Evolutionary conservation across 169 alveolate genomes (phyloP).

Genomic region (Haemoproteus tartakovskyi): DNA sequence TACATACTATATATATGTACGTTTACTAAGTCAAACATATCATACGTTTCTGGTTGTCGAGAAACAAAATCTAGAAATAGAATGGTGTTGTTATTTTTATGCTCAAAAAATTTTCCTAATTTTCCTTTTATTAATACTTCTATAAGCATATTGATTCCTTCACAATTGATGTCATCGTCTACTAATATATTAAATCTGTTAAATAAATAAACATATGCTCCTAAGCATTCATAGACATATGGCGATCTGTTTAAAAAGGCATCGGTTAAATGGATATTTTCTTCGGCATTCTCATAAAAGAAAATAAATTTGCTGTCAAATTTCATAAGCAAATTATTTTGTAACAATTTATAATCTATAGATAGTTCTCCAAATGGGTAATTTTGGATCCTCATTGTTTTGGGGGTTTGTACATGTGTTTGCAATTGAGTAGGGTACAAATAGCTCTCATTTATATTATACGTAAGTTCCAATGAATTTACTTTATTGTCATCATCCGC

Average conservation of each 20-base stretch:
- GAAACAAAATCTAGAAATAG: slow-evolving; percentile 24
- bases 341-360: slow-evolving; percentile 4
- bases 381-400: not conserved
- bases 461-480: not conserved
- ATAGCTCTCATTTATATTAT: too few relatives aligned
- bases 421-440: too few relatives aligned
- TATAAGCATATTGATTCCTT: slow-evolving; percentile 37
- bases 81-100: slow-evolving; percentile 13
- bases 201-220: slow-evolving; percentile 60
- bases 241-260: slow-evolving; percentile 21
- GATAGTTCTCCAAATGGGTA: slow-evolving; percentile 20
- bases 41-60: not conserved
- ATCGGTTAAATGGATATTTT: not conserved
- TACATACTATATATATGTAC: slow-evolving; percentile 30
- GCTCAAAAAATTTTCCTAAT: slow-evolving; percentile 39
- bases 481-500: not conserved
- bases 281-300: slow-evolving; percentile 12
- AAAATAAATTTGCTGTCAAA: slow-evolving; percentile 18
- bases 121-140: slow-evolving; percentile 55
- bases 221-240: slow-evolving; percentile 47
- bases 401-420: slow-evolving; percentile 38
- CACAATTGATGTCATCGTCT: slow-evolving; percentile 35
- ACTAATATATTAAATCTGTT: slow-evolving; percentile 57
- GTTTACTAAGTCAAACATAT: slow-evolving; percentile 37
- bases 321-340: slow-evolving; percentile 16